Evolutionary conservation across 768 basidiomycete genomes (phyloP).

Genomic region (Lactarius psammicola): DNA sequence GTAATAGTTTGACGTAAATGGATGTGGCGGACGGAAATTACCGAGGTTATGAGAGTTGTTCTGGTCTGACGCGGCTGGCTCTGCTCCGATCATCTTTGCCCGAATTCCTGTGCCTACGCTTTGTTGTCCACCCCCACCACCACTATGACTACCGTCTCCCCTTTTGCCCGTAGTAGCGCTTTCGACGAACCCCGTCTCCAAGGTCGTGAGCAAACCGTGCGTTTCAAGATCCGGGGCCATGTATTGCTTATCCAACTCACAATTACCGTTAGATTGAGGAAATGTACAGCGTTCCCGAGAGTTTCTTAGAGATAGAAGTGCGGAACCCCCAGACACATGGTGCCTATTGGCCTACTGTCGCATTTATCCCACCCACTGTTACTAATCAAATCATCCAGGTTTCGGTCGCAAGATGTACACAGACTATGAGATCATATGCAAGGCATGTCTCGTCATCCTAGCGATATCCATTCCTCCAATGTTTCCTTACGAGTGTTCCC

Average conservation of each 20-base stretch:
- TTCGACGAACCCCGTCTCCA: slow-evolving; percentile 41
- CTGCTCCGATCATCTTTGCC: background rate
- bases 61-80: background rate
- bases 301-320: slow-evolving; percentile 96
- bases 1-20: background rate
- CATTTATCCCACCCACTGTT: background rate
- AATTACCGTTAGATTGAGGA: slow-evolving; percentile 76
- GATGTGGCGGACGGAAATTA: background rate
- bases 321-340: slow-evolving; percentile 97
- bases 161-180: slow-evolving; percentile 42
- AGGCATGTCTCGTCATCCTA: slow-evolving; percentile 49
- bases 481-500: background rate
- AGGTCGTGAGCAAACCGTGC: slow-evolving; percentile 42
- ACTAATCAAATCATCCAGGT: slow-evolving; percentile 44
- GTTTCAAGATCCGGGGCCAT: slow-evolving; percentile 13
- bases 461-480: background rate
- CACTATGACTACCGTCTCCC: slow-evolving; percentile 42
- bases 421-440: slow-evolving; percentile 98
- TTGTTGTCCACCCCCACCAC: background rate
- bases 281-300: slow-evolving; percentile 97
- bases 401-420: slow-evolving; percentile 99
- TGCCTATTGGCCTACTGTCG: slow-evolving; percentile 36
- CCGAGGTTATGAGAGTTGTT: background rate
- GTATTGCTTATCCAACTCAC: slow-evolving; percentile 1
- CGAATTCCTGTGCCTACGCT: background rate